These are phyloP conservation scores for Bertia moriformis DNA, from an alignment of 2,329 filamentous ascomycete genomes.

Conservation along the genomic window DNA sequence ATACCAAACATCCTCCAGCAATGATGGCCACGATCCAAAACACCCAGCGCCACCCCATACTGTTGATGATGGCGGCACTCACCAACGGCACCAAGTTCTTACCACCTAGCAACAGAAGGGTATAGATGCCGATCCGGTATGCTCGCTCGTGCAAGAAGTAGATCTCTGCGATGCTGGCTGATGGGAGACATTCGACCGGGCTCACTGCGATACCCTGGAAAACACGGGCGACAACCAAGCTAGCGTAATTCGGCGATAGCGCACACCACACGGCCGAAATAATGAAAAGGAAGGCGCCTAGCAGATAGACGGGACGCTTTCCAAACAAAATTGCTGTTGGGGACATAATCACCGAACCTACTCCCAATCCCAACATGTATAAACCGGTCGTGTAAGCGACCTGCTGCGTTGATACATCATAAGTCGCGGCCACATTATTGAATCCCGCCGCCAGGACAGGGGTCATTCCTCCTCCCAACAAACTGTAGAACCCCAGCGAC, in stretches of 20 bases:
- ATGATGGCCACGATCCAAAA: slow-evolving; percentile 81
- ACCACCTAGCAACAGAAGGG: slow-evolving; percentile 70
- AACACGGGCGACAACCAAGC: slow-evolving; percentile 66
- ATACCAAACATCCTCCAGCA: slow-evolving; percentile 51
- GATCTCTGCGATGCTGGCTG: slow-evolving; percentile 87
- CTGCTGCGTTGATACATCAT: slow-evolving; percentile 50
- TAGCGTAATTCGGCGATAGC: slow-evolving; percentile 64
- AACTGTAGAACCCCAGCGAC: slow-evolving; percentile 79
- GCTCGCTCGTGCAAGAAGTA: slow-evolving; percentile 91
- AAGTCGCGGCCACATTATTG: slow-evolving; percentile 57
- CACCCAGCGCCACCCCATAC: slow-evolving; percentile 74
- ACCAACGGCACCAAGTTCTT: slow-evolving; percentile 84
- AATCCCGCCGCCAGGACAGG: slow-evolving; percentile 83
- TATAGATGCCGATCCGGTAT: slow-evolving; percentile 87
- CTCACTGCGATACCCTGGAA: slow-evolving; percentile 80
- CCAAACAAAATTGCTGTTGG: slow-evolving; percentile 85
- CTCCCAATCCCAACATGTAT: slow-evolving; percentile 83
- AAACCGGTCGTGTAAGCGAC: slow-evolving; percentile 81
- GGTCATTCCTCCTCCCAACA: slow-evolving; percentile 86
- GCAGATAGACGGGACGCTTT: slow-evolving; percentile 80
- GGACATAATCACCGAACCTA: slow-evolving; percentile 72
- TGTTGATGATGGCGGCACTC: slow-evolving; percentile 70
- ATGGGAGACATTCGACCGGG: slow-evolving; percentile 82
- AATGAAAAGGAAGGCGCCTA: slow-evolving; percentile 64
- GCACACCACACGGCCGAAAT: slow-evolving; percentile 72